Base-by-base conservation (phyloP, 2,329 filamentous ascomycete species). In the Talaromyces sp. region DNA sequence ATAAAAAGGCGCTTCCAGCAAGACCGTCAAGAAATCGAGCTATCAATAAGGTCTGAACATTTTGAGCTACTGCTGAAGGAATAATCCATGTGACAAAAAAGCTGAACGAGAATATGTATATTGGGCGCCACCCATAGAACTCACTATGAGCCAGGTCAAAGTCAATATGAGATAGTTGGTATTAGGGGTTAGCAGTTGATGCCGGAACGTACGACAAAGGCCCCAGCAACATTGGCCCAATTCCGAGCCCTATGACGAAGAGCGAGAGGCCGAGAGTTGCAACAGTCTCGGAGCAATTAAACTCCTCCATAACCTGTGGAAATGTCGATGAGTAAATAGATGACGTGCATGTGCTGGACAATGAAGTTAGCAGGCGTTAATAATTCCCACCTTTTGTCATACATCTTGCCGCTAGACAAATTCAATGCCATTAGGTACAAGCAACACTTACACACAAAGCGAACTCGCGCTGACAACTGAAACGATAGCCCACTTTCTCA, bases 11-110 rank as follows among this genome's bases (percentile, higher is more conserved):
- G 64, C 79, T 81, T 28, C 77, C 77, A 30, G 75, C 69, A 22
- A 79, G 63, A 17, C 77, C 77, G 63, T 73, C 74, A 63, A 97
- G 82, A 73, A 96, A 96, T 7, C 93, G 86, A 15, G 83, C 82
- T 15, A 96, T 78, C 57, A 96, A 77, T 80, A 96, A 86, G 6
- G 91, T 95, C 66, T 85, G 78, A n/a, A 92, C 89, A 70, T 95
- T 95, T 58, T 80, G 78, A n/a, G 90, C 89, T 22, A 93, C 86
- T 0, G 92, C 92, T 65, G 88, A 90, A 0, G 92, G 92, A 57
- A 96, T 85, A 59, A 95, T 77, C 84, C 89, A 96, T 64, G 95
- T 83, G 55, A 92, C 69, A 73, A 92, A 96, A 33, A 32, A 17
- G 42, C 39, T 13, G 66, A 90, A 82, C 4, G 81, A 44, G 8